A percentile compares a stretch with the other conserved stretches of the same genome.
Conservation (phyloP, 208 protist genomes). For the Leishmania lainsoni region DNA sequence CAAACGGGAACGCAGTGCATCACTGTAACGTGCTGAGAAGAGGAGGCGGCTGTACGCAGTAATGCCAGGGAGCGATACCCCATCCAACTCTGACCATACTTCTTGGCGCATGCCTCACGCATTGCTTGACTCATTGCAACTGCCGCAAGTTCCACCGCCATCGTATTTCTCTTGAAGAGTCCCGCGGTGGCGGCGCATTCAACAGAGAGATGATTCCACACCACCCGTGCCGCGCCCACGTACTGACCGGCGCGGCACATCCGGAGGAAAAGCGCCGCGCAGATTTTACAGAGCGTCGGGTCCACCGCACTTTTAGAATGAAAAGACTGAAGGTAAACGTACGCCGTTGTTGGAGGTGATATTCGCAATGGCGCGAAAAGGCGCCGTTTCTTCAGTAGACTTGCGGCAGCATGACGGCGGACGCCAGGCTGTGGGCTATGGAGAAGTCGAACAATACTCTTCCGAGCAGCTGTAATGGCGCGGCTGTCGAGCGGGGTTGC, state of each 20-base stretch:
- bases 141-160: conserved; percentile 30
- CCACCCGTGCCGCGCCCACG: conserved; percentile 44
- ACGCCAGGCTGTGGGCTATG: conserved; percentile 13
- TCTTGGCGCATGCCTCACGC: conserved; percentile 19
- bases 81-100: conserved; percentile 46
- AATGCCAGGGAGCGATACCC: conserved; percentile 59
- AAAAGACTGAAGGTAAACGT: conserved; percentile 41
- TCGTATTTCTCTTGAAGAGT: conserved; percentile 30
- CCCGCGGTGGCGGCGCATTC: conserved; percentile 8
- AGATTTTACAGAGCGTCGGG: conserved; percentile 31
- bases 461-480: not conserved
- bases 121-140: conserved; percentile 47
- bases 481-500: not conserved
- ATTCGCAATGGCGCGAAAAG: conserved; percentile 37
- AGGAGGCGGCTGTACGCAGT: conserved; percentile 33
- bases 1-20: conserved; percentile 56
- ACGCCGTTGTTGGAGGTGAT: conserved; percentile 43
- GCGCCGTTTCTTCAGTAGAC: conserved; percentile 36
- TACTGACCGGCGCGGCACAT: conserved; percentile 32
- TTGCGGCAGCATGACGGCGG: conserved; percentile 23
- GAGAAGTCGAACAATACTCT: conserved; percentile 25
- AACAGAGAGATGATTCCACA: conserved; percentile 73
- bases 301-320: conserved; percentile 32
- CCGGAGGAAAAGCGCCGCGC: conserved; percentile 30
- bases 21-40: conserved; percentile 10